These are phyloP conservation scores for Tubosaeta brunneosetosa DNA, from an alignment of 768 basidiomycete species.

Conservation along the genomic window DNA sequence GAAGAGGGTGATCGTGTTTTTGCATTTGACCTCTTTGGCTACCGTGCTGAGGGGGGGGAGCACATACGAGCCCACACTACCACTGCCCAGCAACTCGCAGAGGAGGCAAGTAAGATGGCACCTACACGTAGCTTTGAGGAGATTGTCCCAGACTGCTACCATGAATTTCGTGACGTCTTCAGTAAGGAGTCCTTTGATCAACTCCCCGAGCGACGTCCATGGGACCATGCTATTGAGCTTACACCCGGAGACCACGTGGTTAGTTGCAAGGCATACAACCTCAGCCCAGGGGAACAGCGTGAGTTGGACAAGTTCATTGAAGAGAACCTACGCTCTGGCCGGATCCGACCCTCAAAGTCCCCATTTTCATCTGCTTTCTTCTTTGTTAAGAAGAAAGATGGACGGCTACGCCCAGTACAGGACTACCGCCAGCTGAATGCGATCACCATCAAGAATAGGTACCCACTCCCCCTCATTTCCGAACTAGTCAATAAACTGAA, in stretches of 20 bases:
- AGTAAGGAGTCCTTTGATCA: slow-evolving; percentile 17
- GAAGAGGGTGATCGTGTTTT: slow-evolving; percentile 1
- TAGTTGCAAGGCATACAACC: slow-evolving; percentile 7
- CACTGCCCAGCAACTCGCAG: background rate
- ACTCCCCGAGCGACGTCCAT: slow-evolving; percentile 12
- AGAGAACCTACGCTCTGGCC: slow-evolving; percentile 14
- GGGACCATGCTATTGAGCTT: slow-evolving; percentile 8
- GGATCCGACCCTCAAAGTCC: background rate
- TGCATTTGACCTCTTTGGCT: background rate
- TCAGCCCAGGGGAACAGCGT: slow-evolving; percentile 15
- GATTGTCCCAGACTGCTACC: slow-evolving; percentile 7
- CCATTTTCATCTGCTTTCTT: background rate
- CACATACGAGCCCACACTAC: slow-evolving; percentile 4
- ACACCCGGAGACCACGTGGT: background rate
- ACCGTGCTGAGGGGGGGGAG: background rate
- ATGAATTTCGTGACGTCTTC: slow-evolving; percentile 17
- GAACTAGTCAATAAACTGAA: background rate
- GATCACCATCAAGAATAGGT: background rate
- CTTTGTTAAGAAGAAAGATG: background rate
- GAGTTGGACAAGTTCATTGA: slow-evolving; percentile 21
- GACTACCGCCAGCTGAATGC: background rate
- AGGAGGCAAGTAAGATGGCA: background rate
- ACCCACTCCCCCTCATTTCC: background rate
- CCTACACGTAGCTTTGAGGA: slow-evolving; percentile 2
- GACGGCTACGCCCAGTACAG: background rate